Conservation (phyloP, 1,284 basidiomycete species). For the Apiotrichum akiyoshidainum region DNA sequence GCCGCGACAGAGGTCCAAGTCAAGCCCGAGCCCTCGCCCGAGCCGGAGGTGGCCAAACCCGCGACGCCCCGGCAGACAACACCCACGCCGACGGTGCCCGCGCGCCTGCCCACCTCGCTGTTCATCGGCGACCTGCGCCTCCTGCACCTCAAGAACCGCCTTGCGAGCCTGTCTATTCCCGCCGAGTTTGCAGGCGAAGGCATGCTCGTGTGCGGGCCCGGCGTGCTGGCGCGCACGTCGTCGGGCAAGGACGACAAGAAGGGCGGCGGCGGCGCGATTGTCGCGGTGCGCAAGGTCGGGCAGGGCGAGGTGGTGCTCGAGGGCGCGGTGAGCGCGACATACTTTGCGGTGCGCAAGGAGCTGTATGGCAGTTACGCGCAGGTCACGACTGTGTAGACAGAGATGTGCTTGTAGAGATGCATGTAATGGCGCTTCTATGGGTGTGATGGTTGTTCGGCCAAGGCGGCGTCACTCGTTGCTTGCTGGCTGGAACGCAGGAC, state of each 20-base stretch:
- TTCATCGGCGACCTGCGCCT: constrained; percentile 95
- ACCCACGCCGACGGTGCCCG: constrained; percentile 47
- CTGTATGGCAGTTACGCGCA: constrained; percentile 85
- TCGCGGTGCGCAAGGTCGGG: constrained; percentile 81
- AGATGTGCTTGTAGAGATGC: background rate
- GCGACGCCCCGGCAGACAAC: constrained; percentile 49
- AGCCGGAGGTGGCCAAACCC: constrained; percentile 9
- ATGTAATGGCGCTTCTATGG: background rate
- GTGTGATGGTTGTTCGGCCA: too few species aligned
- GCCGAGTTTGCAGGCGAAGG: constrained; percentile 93
- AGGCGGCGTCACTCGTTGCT: too few species aligned
- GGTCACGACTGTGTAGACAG: constrained; percentile 56
- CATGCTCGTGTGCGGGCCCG: constrained; percentile 79
- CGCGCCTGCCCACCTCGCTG: constrained; percentile 73
- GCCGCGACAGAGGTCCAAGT: constrained; percentile 1
- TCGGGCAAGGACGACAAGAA: constrained; percentile 57
- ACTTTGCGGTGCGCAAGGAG: constrained; percentile 79
- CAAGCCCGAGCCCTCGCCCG: constrained; percentile 2
- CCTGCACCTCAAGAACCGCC: constrained; percentile 72
- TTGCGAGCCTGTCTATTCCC: constrained; percentile 70
- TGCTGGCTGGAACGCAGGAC: too few species aligned
- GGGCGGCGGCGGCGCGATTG: constrained; percentile 60
- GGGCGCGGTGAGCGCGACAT: constrained; percentile 80
- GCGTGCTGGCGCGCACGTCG: constrained; percentile 52
- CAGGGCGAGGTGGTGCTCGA: constrained; percentile 81